Evolutionary conservation across 2,329 filamentous ascomycete species (phyloP).

Genomic region (Ophiosphaerella herpotricha): DNA sequence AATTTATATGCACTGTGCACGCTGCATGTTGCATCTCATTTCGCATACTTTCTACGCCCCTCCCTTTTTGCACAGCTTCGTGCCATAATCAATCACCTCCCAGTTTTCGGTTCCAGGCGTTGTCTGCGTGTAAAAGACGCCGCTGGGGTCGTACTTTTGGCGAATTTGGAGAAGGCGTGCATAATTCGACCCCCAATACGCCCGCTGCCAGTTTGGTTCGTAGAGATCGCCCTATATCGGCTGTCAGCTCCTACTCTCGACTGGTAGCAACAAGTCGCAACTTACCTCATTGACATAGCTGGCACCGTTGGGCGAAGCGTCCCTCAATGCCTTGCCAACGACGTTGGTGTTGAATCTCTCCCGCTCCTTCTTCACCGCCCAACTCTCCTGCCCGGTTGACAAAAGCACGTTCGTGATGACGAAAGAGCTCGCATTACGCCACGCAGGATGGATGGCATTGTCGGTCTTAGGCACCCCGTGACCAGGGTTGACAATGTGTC

Average conservation of each 20-base stretch:
- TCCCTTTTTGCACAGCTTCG: slow-evolving; percentile 37
- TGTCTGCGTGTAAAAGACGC: slow-evolving; percentile 42
- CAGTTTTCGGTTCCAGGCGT: slow-evolving; percentile 43
- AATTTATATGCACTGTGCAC: neutral
- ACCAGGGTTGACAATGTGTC: slow-evolving; percentile 43
- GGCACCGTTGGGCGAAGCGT: slow-evolving; percentile 37
- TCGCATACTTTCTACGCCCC: neutral
- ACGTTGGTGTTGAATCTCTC: slow-evolving; percentile 38
- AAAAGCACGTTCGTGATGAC: slow-evolving; percentile 41
- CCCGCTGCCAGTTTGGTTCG: slow-evolving; percentile 43
- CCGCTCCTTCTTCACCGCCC: slow-evolving; percentile 34
- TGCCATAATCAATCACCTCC: slow-evolving; percentile 41
- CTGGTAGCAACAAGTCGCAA: neutral
- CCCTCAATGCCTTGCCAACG: slow-evolving; percentile 34
- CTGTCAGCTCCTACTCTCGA: neutral
- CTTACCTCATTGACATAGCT: slow-evolving; percentile 42
- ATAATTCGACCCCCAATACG: slow-evolving; percentile 45
- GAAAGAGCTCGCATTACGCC: slow-evolving; percentile 44
- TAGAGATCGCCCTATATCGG: slow-evolving; percentile 35
- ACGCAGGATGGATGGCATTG: slow-evolving; percentile 41
- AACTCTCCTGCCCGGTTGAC: slow-evolving; percentile 32
- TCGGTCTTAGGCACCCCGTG: slow-evolving; percentile 31
- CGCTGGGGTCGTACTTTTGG: slow-evolving; percentile 41
- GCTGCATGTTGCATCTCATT: neutral
- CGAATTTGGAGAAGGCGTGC: slow-evolving; percentile 33